Conservation (phyloP, 2,329 filamentous ascomycete species). For the Monilinia laxa region DNA sequence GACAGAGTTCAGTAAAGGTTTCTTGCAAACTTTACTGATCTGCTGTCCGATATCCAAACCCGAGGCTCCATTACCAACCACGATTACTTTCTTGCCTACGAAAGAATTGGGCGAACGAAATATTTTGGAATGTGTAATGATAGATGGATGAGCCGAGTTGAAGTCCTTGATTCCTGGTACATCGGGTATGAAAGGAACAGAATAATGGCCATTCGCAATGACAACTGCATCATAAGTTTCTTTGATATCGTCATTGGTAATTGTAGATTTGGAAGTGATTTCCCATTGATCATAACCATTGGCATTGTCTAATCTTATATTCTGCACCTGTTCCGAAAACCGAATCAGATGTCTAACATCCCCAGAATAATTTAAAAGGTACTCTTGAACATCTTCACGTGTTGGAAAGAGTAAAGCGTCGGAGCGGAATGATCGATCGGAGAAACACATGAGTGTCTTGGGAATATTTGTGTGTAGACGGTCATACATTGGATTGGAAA, state of each 20-base stretch:
- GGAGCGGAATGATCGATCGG: conserved; percentile 64
- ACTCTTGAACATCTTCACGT: conserved; percentile 68
- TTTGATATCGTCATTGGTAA: conserved; percentile 31
- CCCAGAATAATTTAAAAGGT: conserved; percentile 66
- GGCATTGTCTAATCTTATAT: conserved; percentile 46
- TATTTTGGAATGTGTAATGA: conserved; percentile 74
- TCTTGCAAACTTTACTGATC: conserved; percentile 60
- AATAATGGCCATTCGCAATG: conserved; percentile 74
- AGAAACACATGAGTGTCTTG: conserved; percentile 75
- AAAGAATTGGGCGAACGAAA: conserved; percentile 69
- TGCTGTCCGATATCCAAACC: conserved; percentile 81
- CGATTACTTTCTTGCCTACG: conserved; percentile 68
- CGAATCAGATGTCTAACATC: conserved; percentile 65
- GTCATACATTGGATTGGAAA: conserved; percentile 83
- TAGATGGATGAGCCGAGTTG: conserved; percentile 55
- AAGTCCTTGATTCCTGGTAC: conserved; percentile 61
- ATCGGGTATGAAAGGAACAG: conserved; percentile 64
- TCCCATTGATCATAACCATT: conserved; percentile 56
- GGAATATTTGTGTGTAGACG: conserved; percentile 85
- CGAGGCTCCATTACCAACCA: conserved; percentile 82
- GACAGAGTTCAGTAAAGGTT: conserved; percentile 64
- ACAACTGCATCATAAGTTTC: conserved; percentile 66
- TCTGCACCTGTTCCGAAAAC: conserved; percentile 69
- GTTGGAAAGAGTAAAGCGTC: conserved; percentile 71
- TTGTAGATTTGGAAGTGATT: conserved; percentile 35